phyloP scores from a whole-genome alignment of 495 filamentous ascomycete species.

The Aspergillus diversus region DNA sequence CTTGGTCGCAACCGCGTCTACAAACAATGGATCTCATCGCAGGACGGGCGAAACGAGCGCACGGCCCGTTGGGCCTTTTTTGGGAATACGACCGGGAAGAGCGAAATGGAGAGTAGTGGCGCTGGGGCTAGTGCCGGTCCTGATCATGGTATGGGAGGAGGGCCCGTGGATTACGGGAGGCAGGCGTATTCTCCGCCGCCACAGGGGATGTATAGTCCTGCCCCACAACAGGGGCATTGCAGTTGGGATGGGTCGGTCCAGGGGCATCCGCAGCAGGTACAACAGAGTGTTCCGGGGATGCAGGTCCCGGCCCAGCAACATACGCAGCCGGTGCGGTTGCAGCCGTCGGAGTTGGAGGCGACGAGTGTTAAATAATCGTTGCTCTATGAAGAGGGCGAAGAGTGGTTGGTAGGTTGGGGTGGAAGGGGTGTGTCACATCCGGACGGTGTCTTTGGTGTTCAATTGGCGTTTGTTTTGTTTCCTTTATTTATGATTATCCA shows the following conservation, averaged over 20 bases:
- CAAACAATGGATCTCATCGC: conserved; percentile 40
- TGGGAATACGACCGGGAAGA: conserved; percentile 19
- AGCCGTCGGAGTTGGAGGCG: conserved; percentile 38
- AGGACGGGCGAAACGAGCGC: conserved; percentile 37
- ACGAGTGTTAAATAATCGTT: background rate
- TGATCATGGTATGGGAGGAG: background rate
- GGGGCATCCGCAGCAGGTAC: background rate
- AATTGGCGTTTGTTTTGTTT: too few species aligned
- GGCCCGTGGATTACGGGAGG: background rate
- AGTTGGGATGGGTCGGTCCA: conserved; percentile 3
- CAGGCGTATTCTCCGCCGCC: conserved; percentile 2
- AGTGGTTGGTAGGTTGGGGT: too few species aligned
- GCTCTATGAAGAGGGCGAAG: background rate
- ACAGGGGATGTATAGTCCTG: background rate
- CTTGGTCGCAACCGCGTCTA: conserved; percentile 45
- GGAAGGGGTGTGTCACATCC: too few species aligned
- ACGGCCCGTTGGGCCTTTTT: conserved; percentile 40
- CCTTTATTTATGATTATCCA: too few species aligned
- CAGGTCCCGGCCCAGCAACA: background rate
- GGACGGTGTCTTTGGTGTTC: too few species aligned
- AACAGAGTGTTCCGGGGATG: background rate
- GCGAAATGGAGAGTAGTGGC: conserved; percentile 16
- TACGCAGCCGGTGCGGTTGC: background rate
- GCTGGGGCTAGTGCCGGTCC: background rate
- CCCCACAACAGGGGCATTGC: background rate